These are phyloP conservation scores for Circinella minor DNA, from an alignment of 371 early-diverging fungal species.

Conservation along the genomic window DNA sequence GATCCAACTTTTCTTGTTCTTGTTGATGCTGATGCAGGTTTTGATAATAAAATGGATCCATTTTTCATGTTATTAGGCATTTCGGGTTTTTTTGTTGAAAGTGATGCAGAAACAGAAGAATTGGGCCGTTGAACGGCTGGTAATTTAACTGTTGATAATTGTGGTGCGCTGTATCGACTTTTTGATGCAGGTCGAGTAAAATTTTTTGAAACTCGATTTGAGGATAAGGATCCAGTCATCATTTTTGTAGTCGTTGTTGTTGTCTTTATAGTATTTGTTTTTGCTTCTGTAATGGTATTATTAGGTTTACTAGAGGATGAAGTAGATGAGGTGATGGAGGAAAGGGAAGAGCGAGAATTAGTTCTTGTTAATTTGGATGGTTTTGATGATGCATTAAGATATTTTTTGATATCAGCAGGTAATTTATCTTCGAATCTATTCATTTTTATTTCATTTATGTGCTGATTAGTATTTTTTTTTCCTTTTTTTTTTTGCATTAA, in stretches of 20 bases:
- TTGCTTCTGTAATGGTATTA: neutral
- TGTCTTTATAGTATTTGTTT: neutral
- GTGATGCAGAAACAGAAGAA: neutral
- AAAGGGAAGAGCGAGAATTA: neutral
- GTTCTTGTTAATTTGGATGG: neutral
- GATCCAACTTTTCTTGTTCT: neutral
- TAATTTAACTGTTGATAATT: neutral
- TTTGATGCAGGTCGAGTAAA: neutral
- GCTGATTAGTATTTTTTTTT: neutral
- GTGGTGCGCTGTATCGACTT: neutral
- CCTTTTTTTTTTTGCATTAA: neutral
- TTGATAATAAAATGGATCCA: neutral
- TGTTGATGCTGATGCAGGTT: neutral
- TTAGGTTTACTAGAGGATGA: neutral
- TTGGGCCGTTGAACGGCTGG: neutral
- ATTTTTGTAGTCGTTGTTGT: too few relatives aligned
- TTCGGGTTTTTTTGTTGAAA: neutral
- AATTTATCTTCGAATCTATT: slow-evolving; percentile 5
- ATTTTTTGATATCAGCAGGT: slow-evolving; percentile 1
- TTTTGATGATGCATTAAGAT: neutral
- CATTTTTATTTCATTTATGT: neutral
- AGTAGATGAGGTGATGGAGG: neutral
- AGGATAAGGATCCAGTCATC: too few relatives aligned
- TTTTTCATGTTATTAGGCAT: neutral
- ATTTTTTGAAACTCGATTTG: too few relatives aligned